phyloP scores from a whole-genome alignment of 1,284 basidiomycete genomes.

The Mycocalia duriaeana region DNA sequence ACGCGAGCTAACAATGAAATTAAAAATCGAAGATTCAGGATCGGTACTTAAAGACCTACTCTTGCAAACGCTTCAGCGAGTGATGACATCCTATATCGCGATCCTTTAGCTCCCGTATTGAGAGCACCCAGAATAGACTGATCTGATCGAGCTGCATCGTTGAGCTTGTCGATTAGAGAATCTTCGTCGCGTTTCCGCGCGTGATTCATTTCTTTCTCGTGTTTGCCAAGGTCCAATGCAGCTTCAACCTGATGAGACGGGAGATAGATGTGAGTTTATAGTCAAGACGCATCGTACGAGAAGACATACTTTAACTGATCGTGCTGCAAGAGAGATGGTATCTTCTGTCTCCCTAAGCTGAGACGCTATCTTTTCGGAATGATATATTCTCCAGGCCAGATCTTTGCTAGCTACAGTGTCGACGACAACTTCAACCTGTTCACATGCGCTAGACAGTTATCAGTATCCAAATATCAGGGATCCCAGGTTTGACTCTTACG shows the following conservation, averaged over 20 bases:
- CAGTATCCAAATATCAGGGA: too few species aligned
- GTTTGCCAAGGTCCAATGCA: background rate
- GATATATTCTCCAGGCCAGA: background rate
- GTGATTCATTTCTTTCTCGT: background rate
- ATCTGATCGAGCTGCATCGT: background rate
- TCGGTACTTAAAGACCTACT: background rate
- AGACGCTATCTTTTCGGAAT: background rate
- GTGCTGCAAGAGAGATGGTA: background rate
- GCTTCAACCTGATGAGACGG: background rate
- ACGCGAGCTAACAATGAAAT: background rate
- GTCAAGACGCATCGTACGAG: background rate
- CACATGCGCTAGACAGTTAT: conserved; percentile 1
- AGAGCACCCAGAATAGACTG: background rate
- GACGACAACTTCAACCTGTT: background rate
- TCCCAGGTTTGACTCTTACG: too few species aligned
- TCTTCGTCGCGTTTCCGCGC: background rate
- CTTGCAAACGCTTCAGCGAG: background rate
- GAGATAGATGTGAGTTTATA: background rate
- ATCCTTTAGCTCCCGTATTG: background rate
- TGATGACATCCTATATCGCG: background rate
- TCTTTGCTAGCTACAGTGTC: background rate
- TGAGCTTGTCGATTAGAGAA: background rate
- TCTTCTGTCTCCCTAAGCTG: background rate
- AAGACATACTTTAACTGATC: background rate
- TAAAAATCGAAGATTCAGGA: background rate